Conservation (phyloP, 768 basidiomycete species). For the Lentinula raphanica region DNA sequence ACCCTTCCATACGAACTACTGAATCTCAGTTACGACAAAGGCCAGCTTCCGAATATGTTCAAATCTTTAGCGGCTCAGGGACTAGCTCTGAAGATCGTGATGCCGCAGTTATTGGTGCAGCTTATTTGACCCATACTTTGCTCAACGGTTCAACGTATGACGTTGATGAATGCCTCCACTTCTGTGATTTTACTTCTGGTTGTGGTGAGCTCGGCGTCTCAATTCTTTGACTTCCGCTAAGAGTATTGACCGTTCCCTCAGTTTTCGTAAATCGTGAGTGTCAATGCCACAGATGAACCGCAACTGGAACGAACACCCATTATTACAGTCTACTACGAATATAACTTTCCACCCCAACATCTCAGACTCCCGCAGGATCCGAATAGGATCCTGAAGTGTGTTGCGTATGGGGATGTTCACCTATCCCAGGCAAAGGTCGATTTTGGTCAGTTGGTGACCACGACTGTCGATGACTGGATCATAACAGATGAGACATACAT, state of each 20-base stretch:
- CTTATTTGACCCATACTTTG: constrained; percentile 42
- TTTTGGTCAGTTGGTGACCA: too few relatives aligned
- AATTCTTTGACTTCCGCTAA: background rate
- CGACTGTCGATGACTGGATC: too few relatives aligned
- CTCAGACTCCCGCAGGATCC: constrained; percentile 32
- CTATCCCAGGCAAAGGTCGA: constrained; percentile 39
- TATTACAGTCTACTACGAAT: constrained; percentile 40
- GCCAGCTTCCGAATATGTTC: constrained; percentile 21
- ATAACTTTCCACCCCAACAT: constrained; percentile 38
- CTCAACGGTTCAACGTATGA: constrained; percentile 41
- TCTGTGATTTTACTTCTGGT: constrained; percentile 28
- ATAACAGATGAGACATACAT: too few relatives aligned
- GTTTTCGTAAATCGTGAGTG: constrained; percentile 36
- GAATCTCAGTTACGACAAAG: constrained; percentile 9
- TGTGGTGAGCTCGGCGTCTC: constrained; percentile 31
- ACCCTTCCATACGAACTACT: constrained; percentile 5
- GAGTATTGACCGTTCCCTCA: constrained; percentile 10
- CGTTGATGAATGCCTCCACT: constrained; percentile 36
- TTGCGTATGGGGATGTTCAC: constrained; percentile 39
- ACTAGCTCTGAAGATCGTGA: constrained; percentile 31
- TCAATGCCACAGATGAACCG: background rate
- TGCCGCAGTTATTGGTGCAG: constrained; percentile 38
- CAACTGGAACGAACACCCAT: background rate
- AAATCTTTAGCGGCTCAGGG: constrained; percentile 35
- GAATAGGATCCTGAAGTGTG: constrained; percentile 47